Base-by-base conservation (phyloP, 169 alveolate species). In the Eimeria mitis region DNA sequence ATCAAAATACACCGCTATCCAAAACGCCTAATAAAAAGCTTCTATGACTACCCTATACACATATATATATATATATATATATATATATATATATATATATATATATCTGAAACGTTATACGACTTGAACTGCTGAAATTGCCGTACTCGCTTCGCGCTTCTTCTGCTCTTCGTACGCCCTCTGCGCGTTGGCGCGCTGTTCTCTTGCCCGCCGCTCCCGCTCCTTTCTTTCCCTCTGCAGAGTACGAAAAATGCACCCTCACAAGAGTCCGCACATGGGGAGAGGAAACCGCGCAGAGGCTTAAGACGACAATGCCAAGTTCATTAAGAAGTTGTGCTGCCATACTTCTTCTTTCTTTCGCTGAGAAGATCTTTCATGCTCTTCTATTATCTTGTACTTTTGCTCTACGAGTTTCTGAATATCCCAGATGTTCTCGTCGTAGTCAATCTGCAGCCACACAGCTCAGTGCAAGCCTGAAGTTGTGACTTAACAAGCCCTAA, bases 341-440 rank as follows among this genome's bases (percentile, higher is more conserved):
- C 85, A 5, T 49, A 95, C 96, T 65, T 95, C 96, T 70, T 95
- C 97, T 49, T 47, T 52, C 84, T 54, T 89, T 28, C 97, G 88
- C 54, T 89, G 65, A 31, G 34, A 65, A 63, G 84, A 84, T 70
- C 97, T 73, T 54, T 97, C 96, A 70, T 95, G 95, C 44, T 96
- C 98, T 71, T 97, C 97, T 70, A 97, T 96, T 75, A 94, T 96
- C 90, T 95, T 96, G 95, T 91, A 97, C 95, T 96, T 97, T 95
- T 96, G 97, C 63, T 96, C 98, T 28, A 97, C 97, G 52, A 97
- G 89, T 81, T 97, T 97, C 83, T 97, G 98, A 97, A 97, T 94
- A 14, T 97, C 98, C 98, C 98, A 97, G 23, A 97, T 71, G 31
- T 81, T 96, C 37, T 97, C 98, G 91, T 97, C 98, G 94, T 96